A percentile compares a stretch with the other conserved stretches of the same genome.
phyloP scores from a whole-genome alignment of 73 alveolate genomes.

The Tetrahymena borealis region DNA sequence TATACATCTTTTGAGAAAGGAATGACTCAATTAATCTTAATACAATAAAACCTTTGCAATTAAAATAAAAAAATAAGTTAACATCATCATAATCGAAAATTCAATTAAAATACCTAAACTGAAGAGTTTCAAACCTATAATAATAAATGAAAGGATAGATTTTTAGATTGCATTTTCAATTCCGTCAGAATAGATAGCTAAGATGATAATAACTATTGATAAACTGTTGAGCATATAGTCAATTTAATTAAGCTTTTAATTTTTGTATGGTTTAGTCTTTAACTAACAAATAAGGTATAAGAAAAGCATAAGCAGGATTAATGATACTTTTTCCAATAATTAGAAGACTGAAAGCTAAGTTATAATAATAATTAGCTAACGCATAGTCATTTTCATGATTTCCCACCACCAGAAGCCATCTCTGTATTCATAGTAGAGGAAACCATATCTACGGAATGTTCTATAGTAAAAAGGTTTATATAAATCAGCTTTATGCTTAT shows the following conservation, averaged over 20 bases:
- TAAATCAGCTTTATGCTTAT: not conserved
- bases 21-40: not conserved
- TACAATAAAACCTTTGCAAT: not conserved
- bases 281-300: not conserved
- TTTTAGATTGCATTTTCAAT: not conserved
- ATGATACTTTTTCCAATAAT: not conserved
- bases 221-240: not conserved
- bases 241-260: not conserved
- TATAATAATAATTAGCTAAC: not conserved
- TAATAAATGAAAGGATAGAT: not conserved
- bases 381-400: not conserved
- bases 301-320: not conserved
- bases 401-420: not conserved
- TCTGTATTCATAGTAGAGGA: not conserved
- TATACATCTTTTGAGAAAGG: not conserved
- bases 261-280: not conserved
- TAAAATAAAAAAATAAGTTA: too few species aligned
- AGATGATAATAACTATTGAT: not conserved
- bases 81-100: too few species aligned
- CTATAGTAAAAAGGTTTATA: not conserved
- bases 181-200: not conserved
- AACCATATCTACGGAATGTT: not conserved
- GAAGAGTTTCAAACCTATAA: not conserved
- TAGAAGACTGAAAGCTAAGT: not conserved
- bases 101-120: too few species aligned